Evolutionary conservation across 768 basidiomycete genomes (phyloP), one percentile per base, ranked within the genome.

Genomic region (Suillus fuscotomentosus): DNA sequence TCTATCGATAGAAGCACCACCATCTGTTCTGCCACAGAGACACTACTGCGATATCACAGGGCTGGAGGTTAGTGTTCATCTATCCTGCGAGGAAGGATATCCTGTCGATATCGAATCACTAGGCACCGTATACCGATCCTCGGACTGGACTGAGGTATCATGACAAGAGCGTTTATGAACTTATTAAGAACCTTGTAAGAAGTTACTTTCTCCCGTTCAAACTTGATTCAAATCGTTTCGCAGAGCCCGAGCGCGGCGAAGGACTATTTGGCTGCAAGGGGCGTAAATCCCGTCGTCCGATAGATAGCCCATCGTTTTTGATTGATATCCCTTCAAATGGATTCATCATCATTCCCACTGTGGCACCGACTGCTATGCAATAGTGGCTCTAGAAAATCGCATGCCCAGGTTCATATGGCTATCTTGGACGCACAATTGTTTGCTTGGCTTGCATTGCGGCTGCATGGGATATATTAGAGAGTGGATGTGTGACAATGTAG

Each of bases 21-120:
- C 92, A 0, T 94, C 92, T 11, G 71, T 95, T 1, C 77, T 91
- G 9, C 92, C 93, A 3, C 89, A 87, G 55, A 82, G 83, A 64
- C 87, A 89, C 65, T 92, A 90, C 61, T 94, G 93, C 70, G 93
- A 94, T 76, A 94, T 95, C 17, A 95, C 93, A 0, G 91, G 93
- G 0, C 80, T 95, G 14, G 91, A 93, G 76, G 92, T 90, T 38
- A 9, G 76, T 65, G 60, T 6, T 24, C 43, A 24, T 22, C 34
- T 14, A 7, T 13, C 39, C 3, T 63, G 24, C 10, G 13, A 17
- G 2, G 27, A 36, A 38, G 22, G 14, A 53, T 24, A 6, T 31
- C 15, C 3, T 41, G 48, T 27, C 62, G 3, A 34, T 20, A 7
- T 17, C 7, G 5, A 43, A 14, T 3, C 36, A 34, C 15, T 39